Evolutionary conservation across 73 alveolate species (phyloP), one percentile per base, ranked within the genome.

Genomic region (Paramecium sonneborni): DNA sequence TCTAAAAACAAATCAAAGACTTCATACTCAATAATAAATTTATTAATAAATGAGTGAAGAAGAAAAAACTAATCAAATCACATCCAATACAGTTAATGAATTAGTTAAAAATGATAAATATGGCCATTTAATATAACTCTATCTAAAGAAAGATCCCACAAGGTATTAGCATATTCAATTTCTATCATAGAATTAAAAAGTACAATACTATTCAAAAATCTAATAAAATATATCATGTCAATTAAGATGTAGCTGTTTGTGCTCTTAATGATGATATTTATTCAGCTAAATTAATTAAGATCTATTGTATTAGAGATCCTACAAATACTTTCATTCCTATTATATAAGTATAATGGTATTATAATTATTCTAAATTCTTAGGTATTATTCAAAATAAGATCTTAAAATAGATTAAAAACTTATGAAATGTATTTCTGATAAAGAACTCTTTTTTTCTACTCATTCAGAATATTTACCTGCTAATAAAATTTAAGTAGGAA

Each of bases 391-490:
- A 26, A 96, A 95, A 92, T 82, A 92, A 62, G 96, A 96, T 94
- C 90, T 95, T 57, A 96, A 95, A 79, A 85, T 96, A 56, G 95
- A 85, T 70, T 93, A 94, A 57, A 92, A 93, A 88, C 95, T 95
- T 48, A 58, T 72, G 55, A 93, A 72, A 38, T 92, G 95, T 87
- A 68, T 97, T 34, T 96, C 98, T 55, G 98, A 97, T 32, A 96
- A 97, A 76, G 99, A 97, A 90, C 94, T 97, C 57, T 97, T 97
- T 79, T 95, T 95, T 46, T 94, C 98, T n/a, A 96, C 95, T 76
- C 99, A 97, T 56, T 68, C 92, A 24, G 99, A 97, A 84, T 93
- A 85, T 9, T 93, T 97, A 15, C 95, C 93, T 85, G 96, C 96
- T 10, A 98, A 97, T 85, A 93, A 96, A 72, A 95, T 97, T 7